Evolutionary conservation across 352 stramenopile species (phyloP).

Genomic region (Phytophthora lateralis): DNA sequence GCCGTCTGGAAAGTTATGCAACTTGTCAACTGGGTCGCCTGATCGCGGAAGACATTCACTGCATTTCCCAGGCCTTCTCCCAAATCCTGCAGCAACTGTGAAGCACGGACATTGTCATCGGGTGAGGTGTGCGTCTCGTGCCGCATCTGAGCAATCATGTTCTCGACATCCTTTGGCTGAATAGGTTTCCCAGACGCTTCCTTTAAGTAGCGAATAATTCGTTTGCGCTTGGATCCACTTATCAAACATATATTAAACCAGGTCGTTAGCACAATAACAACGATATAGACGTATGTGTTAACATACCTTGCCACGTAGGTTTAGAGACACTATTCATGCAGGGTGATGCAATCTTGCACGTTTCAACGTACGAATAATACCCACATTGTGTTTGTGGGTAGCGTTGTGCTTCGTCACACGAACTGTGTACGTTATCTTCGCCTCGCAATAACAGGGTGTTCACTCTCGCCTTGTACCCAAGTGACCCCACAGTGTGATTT

Average conservation of each 20-base stretch:
- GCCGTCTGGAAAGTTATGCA: conserved; percentile 20
- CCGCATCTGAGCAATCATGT: conserved; percentile 18
- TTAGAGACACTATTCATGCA: not conserved
- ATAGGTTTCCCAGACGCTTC: conserved; percentile 14
- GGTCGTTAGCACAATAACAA: too few species aligned
- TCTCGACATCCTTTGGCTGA: conserved; percentile 16
- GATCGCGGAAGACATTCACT: conserved; percentile 14
- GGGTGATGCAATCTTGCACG: not conserved
- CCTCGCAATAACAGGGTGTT: not conserved
- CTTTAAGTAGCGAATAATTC: conserved; percentile 10
- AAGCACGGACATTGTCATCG: conserved; percentile 14
- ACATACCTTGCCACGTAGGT: not conserved
- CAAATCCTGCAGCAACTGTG: conserved; percentile 7
- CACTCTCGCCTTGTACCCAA: not conserved
- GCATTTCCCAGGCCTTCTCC: conserved; percentile 13
- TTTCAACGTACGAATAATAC: not conserved
- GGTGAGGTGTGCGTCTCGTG: conserved; percentile 2
- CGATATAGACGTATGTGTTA: too few species aligned
- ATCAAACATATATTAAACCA: not conserved
- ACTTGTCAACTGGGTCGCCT: not conserved
- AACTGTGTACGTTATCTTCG: not conserved
- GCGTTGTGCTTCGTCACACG: not conserved
- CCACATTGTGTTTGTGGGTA: conserved; percentile 2
- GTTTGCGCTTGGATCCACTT: conserved; percentile 11
- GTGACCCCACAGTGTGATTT: not conserved